Evolutionary conservation across 1,284 basidiomycete species (phyloP), one percentile per base, ranked within the genome.

Genomic region (Coniferiporia weirii): DNA sequence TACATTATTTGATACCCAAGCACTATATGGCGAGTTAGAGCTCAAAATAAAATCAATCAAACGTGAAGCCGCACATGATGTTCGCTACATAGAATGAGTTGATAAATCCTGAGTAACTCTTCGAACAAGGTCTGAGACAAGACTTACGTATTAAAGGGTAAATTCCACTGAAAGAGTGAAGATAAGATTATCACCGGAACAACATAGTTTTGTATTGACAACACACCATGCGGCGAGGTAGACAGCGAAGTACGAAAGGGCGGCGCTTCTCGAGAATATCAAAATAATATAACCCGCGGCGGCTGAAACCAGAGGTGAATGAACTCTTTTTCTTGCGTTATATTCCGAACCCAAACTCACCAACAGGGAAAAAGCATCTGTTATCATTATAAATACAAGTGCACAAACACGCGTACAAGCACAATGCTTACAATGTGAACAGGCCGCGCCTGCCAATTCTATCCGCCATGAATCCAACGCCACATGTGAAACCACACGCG

Each of bases 1-100:
- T 15, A 87, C 79, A 66, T 87, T 89, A 65, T 86, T 86, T 34
- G 83, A 83, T 36, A 83, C 79, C 83, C 87, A 88, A 5, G 87
- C 84, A 64, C 81, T 84, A 58, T 10, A 60, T 20, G n/a, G 13
- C 27, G 55, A 20, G 35, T 47, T 47, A 56, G 44, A 52, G 62
- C 8, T 13, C 50, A 27, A 27, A 5, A 32, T 36, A 56, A 17
- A 38, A 38, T 22, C 2, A 10, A 61, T 1, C 22, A 57, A 10
- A 40, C 38, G 38, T 19, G 8, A 17, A 34, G 17, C 66, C 77
- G 66, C 64, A 82, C 81, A 86, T 78, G 3, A 84, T 81, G 71
- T 89, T 89, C 32, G 87, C 82, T 83, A n/a, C n/a, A n/a, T n/a
- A 48, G 35, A 22, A 48, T 15, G 22, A 32, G 54, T 17, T 27